Evolutionary conservation across 768 basidiomycete genomes (phyloP).

Genomic region (Lepiota venenata): DNA sequence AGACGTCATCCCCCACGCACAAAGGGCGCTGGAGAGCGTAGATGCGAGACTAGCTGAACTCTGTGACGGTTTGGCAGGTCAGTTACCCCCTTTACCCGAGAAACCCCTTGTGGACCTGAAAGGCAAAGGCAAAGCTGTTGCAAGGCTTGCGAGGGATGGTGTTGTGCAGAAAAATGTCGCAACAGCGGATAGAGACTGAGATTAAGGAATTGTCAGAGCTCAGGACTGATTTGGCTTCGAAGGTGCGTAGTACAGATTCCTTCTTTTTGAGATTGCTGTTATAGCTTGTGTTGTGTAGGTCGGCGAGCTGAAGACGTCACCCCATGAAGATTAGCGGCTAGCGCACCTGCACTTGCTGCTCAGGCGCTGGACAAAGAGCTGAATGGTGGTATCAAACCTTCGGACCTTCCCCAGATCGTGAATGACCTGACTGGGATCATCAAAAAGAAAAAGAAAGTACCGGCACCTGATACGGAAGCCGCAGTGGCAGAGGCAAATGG

Average conservation of each 20-base stretch:
- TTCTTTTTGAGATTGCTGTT: not conserved
- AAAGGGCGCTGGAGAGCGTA: conserved; percentile 78
- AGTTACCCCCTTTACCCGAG: conserved; percentile 28
- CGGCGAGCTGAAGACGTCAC: conserved; percentile 85
- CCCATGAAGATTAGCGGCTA: conserved; percentile 50
- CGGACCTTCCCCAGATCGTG: conserved; percentile 42
- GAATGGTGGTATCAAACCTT: conserved; percentile 35
- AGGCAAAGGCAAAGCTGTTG: conserved; percentile 68
- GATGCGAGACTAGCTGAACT: conserved; percentile 64
- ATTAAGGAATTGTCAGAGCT: conserved; percentile 75
- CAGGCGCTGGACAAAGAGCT: conserved; percentile 71
- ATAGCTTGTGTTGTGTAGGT: conserved; percentile 45
- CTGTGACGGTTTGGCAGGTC: conserved; percentile 39
- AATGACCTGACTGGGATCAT: conserved; percentile 86
- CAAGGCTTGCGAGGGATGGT: conserved; percentile 46
- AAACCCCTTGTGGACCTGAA: conserved; percentile 42
- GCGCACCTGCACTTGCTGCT: conserved; percentile 70
- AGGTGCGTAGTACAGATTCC: conserved; percentile 47
- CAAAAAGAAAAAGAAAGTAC: conserved; percentile 82
- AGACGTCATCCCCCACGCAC: conserved; percentile 79
- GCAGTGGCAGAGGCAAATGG: conserved; percentile 18
- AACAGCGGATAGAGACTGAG: conserved; percentile 72
- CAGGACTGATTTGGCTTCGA: conserved; percentile 78
- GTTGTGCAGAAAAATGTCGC: conserved; percentile 63
- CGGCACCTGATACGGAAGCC: conserved; percentile 10